A percentile compares a stretch with the other conserved stretches of the same genome.
phyloP scores from a whole-genome alignment of 192 early-diverging fungal genomes.

The Backusella tarrabulga region DNA sequence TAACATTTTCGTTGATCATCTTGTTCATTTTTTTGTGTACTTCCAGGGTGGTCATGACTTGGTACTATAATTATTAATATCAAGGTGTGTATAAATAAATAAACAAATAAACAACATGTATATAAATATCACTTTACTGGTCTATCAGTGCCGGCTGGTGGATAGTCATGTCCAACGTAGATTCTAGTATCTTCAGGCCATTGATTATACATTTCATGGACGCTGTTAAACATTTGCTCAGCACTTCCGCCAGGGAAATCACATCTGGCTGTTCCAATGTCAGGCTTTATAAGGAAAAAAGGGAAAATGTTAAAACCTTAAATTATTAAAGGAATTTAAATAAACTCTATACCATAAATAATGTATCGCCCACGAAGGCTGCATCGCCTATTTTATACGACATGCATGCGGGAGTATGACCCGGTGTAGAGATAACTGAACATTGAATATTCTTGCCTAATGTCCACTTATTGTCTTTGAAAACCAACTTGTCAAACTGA shows the following conservation, averaged over 20 bases:
- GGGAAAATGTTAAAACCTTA: conserved; percentile 4
- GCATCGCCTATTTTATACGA: conserved; percentile 32
- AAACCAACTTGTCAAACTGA: conserved; percentile 20
- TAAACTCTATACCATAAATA: conserved; percentile 33
- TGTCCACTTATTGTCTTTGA: conserved; percentile 12
- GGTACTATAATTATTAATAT: conserved; percentile 4
- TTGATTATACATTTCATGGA: conserved; percentile 23
- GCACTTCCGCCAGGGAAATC: conserved; percentile 38
- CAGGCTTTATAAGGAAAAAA: conserved; percentile 17
- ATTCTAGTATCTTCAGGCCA: conserved; percentile 32
- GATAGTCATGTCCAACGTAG: conserved; percentile 36
- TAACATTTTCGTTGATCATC: conserved; percentile 19
- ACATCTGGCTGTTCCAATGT: conserved; percentile 36
- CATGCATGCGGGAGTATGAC: conserved; percentile 35
- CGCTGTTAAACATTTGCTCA: conserved; percentile 28
- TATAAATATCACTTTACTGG: background rate
- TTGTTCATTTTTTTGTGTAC: conserved; percentile 26
- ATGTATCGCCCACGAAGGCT: conserved; percentile 33
- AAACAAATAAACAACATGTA: background rate
- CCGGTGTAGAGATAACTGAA: conserved; percentile 19
- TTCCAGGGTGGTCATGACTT: conserved; percentile 20
- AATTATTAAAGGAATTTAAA: background rate
- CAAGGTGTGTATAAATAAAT: conserved; percentile 1
- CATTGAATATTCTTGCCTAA: conserved; percentile 29
- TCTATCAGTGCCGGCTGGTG: conserved; percentile 5